Conservation (phyloP, 805 yeast genomes). For the Zygosaccharomyces kombuchaensis region DNA sequence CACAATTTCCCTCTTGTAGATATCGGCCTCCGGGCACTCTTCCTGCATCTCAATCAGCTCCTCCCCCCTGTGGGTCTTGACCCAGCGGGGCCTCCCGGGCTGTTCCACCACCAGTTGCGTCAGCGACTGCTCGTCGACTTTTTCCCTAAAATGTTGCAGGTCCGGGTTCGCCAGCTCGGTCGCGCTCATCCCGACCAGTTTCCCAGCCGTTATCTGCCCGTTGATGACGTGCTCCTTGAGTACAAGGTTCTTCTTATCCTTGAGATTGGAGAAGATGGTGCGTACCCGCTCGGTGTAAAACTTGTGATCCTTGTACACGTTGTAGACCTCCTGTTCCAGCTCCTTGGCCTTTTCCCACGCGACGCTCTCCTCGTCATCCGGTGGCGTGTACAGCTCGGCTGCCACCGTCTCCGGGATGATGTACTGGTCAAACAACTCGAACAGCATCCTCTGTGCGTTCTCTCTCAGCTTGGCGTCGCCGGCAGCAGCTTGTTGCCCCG, state of each 20-base stretch:
- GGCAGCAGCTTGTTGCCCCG: background rate
- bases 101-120: constrained; percentile 62
- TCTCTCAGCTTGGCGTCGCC: constrained; percentile 38
- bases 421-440: constrained; percentile 40
- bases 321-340: constrained; percentile 49
- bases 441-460: constrained; percentile 50
- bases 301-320: constrained; percentile 34
- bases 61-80: constrained; percentile 86
- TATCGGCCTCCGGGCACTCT: constrained; percentile 28
- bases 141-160: constrained; percentile 62
- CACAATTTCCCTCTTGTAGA: constrained; percentile 28
- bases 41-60: constrained; percentile 63
- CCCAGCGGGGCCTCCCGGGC: constrained; percentile 57
- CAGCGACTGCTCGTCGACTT: constrained; percentile 64
- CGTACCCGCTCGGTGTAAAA: constrained; percentile 65
- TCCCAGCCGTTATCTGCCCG: constrained; percentile 48
- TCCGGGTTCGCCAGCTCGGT: constrained; percentile 80
- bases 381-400: constrained; percentile 17
- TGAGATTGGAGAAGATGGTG: constrained; percentile 56
- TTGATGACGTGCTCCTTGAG: constrained; percentile 56
- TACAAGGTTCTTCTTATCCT: constrained; percentile 50
- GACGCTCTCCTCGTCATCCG: constrained; percentile 32
- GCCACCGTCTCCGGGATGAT: constrained; percentile 31
- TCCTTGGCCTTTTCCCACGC: constrained; percentile 44
- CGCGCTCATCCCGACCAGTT: constrained; percentile 59